Conservation (phyloP, 2,329 filamentous ascomycete species). For the Epichloe baconii region DNA sequence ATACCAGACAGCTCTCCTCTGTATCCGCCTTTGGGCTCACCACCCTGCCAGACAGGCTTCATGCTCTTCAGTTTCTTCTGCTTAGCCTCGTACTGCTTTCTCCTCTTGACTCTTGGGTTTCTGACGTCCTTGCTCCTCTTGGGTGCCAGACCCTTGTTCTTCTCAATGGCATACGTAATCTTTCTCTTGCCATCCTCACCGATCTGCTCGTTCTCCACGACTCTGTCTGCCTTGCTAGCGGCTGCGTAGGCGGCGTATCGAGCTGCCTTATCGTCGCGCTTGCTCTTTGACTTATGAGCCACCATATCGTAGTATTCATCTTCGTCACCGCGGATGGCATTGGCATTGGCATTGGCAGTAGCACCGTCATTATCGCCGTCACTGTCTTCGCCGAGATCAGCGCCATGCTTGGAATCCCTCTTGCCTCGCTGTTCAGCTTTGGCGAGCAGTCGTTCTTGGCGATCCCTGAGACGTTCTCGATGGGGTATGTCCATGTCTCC, state of each 20-base stretch:
- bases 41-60: conserved; percentile 74
- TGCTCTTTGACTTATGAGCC: conserved; percentile 52
- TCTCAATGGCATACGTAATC: conserved; percentile 87
- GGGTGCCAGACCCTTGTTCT: conserved; percentile 91
- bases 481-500: conserved; percentile 78
- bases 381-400: conserved; percentile 55
- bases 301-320: conserved; percentile 88
- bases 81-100: conserved; percentile 90
- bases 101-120: conserved; percentile 96
- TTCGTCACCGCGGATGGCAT: conserved; percentile 42
- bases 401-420: conserved; percentile 46
- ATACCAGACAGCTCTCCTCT: conserved; percentile 89
- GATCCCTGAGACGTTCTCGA: conserved; percentile 75
- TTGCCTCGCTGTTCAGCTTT: conserved; percentile 76
- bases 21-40: conserved; percentile 75
- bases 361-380: conserved; percentile 51
- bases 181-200: conserved; percentile 80
- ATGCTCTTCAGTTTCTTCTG: conserved; percentile 91
- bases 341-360: conserved; percentile 35
- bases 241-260: conserved; percentile 40
- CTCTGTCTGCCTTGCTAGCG: conserved; percentile 50
- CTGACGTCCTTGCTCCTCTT: conserved; percentile 86
- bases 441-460: conserved; percentile 74
- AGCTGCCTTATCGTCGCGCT: conserved; percentile 59
- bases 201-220: conserved; percentile 54